Evolutionary conservation across 352 stramenopile genomes (phyloP).

Genomic region (Globisporangium irregulare): DNA sequence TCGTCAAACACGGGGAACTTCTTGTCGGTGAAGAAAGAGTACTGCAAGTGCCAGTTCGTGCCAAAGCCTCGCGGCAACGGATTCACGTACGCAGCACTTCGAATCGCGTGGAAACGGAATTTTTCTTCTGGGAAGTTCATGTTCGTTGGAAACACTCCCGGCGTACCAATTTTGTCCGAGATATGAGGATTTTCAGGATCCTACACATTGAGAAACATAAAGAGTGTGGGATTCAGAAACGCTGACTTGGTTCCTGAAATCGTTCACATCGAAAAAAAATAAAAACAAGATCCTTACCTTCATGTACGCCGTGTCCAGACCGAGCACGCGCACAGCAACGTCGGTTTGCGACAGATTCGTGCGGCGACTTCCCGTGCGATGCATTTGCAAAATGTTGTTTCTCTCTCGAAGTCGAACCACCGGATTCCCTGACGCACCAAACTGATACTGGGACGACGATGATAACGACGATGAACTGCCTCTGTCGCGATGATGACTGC

Average conservation of each 20-base stretch:
- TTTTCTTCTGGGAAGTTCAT: constrained; percentile 77
- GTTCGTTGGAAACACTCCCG: constrained; percentile 75
- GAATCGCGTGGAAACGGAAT: constrained; percentile 71
- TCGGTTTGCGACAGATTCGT: constrained; percentile 46
- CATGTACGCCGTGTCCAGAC: constrained; percentile 68
- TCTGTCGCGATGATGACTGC: constrained; percentile 19
- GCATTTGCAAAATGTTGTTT: constrained; percentile 78
- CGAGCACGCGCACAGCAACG: constrained; percentile 53
- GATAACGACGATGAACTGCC: constrained; percentile 16
- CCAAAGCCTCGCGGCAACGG: constrained; percentile 72
- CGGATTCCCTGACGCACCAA: constrained; percentile 46
- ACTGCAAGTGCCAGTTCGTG: constrained; percentile 80
- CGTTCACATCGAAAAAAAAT: not conserved
- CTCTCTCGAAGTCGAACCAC: constrained; percentile 55
- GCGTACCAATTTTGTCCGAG: constrained; percentile 65
- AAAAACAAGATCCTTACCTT: constrained; percentile 35
- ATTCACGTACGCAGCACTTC: constrained; percentile 75
- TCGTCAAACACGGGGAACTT: constrained; percentile 73
- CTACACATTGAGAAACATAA: constrained; percentile 21
- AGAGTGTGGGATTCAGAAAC: not conserved
- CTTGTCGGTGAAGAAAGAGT: constrained; percentile 83
- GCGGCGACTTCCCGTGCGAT: constrained; percentile 48
- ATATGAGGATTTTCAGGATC: constrained; percentile 62
- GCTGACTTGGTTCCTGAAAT: not conserved
- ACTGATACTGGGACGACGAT: constrained; percentile 27